phyloP scores from a whole-genome alignment of 495 filamentous ascomycete species.

The Neurospora sp. region DNA sequence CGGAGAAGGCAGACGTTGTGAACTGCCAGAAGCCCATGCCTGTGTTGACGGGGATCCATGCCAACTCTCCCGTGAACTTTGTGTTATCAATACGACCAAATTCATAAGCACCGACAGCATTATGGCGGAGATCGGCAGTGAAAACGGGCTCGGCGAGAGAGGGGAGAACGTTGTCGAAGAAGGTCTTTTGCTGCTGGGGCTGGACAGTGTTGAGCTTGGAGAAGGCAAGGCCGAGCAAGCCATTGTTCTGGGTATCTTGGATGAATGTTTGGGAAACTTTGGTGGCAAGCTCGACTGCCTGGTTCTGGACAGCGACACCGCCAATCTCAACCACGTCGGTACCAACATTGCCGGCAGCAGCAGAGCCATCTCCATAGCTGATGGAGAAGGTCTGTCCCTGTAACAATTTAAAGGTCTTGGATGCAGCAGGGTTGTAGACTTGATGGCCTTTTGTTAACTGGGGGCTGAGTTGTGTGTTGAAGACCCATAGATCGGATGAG shows the following conservation, averaged over 20 bases:
- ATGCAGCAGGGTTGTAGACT: slow-evolving; percentile 53
- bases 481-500: slow-evolving; percentile 77
- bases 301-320: slow-evolving; percentile 52
- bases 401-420: slow-evolving; percentile 39
- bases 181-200: slow-evolving; percentile 60
- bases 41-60: slow-evolving; percentile 53
- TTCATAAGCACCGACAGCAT: slow-evolving; percentile 58
- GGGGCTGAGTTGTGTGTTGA: slow-evolving; percentile 52
- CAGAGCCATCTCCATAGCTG: slow-evolving; percentile 64
- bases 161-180: slow-evolving; percentile 66
- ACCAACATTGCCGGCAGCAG: slow-evolving; percentile 55
- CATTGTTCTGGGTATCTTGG: slow-evolving; percentile 50
- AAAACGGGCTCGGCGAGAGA: slow-evolving; percentile 59
- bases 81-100: slow-evolving; percentile 61
- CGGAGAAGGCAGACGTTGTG: slow-evolving; percentile 44
- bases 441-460: slow-evolving; percentile 39
- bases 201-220: slow-evolving; percentile 62
- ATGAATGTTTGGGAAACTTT: slow-evolving; percentile 55
- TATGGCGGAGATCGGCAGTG: slow-evolving; percentile 56
- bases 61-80: slow-evolving; percentile 55
- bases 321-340: slow-evolving; percentile 68
- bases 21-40: slow-evolving; percentile 71
- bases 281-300: slow-evolving; percentile 64
- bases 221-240: slow-evolving; percentile 73
- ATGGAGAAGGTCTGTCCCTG: slow-evolving; percentile 49